A percentile compares a stretch with the other conserved stretches of the same genome.
These are phyloP conservation scores for Saitozyma podzolica DNA, from an alignment of 768 basidiomycete genomes.

Conservation along the genomic window DNA sequence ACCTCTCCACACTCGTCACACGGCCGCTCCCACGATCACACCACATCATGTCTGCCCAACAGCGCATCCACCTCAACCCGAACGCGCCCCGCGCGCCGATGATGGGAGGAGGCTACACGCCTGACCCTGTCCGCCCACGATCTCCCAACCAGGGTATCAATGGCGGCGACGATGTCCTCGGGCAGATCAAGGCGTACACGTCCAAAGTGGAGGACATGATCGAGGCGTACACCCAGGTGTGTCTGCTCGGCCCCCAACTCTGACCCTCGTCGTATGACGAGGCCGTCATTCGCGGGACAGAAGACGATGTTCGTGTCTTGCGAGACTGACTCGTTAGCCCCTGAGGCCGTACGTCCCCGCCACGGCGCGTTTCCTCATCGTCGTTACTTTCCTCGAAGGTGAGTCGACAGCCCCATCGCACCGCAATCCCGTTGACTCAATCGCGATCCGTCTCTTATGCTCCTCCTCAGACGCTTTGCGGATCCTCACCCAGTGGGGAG, in stretches of 20 bases:
- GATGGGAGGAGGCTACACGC: conserved; percentile 36
- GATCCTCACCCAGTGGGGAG: conserved; percentile 90
- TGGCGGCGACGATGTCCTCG: conserved; percentile 24
- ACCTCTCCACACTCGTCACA: no score
- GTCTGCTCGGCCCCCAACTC: conserved; percentile 6
- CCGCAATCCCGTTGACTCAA: conserved; percentile 3
- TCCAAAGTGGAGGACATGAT: conserved; percentile 79
- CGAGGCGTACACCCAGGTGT: conserved; percentile 71
- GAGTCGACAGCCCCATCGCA: conserved; percentile 3
- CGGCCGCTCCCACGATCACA: no score
- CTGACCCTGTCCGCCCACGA: conserved; percentile 30
- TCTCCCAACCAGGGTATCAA: background rate
- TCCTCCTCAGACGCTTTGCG: conserved; percentile 70
- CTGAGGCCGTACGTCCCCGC: conserved; percentile 90
- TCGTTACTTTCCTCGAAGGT: conserved; percentile 91
- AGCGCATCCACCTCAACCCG: conserved; percentile 52
- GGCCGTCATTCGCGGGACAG: background rate
- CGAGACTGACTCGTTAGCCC: conserved; percentile 59
- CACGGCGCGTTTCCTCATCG: conserved; percentile 93
- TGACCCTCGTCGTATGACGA: background rate
- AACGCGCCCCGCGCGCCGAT: conserved; percentile 42
- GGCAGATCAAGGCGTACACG: conserved; percentile 45
- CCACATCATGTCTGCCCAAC: conserved; percentile 35
- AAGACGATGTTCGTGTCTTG: no score
- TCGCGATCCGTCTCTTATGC: no score